Evolutionary conservation across 352 stramenopile genomes (phyloP).

Genomic region (Aphanomyces astaci): DNA sequence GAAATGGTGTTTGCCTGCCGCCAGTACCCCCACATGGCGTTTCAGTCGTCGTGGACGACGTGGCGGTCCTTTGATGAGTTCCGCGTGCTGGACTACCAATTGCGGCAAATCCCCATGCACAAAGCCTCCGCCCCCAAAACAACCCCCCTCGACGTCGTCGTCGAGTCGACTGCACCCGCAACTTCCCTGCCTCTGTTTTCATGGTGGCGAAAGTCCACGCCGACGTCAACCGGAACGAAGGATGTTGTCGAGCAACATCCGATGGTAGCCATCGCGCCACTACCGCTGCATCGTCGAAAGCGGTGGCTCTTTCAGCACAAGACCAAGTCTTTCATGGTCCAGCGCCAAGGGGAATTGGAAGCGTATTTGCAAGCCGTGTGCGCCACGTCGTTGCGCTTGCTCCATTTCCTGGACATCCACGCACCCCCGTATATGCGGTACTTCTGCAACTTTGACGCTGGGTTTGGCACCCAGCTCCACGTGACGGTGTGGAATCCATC

Average conservation of each 20-base stretch:
- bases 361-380: slow-evolving; percentile 45
- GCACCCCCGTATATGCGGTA: slow-evolving; percentile 63
- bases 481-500: slow-evolving; percentile 27
- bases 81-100: slow-evolving; percentile 55
- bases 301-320: slow-evolving; percentile 56
- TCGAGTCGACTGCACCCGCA: not conserved
- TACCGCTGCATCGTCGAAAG: slow-evolving; percentile 41
- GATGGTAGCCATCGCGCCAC: slow-evolving; percentile 49
- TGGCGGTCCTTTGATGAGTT: slow-evolving; percentile 73
- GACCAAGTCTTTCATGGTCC: slow-evolving; percentile 45
- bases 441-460: slow-evolving; percentile 78
- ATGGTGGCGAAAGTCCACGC: not conserved
- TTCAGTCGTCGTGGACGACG: slow-evolving; percentile 52
- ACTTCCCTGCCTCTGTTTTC: not conserved
- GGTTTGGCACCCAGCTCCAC: slow-evolving; percentile 34
- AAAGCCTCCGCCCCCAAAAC: too few relatives aligned
- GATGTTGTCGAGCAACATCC: slow-evolving; percentile 19
- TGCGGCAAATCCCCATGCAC: slow-evolving; percentile 40
- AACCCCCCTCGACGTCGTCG: too few relatives aligned
- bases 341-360: slow-evolving; percentile 57
- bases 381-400: slow-evolving; percentile 43
- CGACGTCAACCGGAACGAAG: not conserved
- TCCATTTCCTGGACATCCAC: slow-evolving; percentile 57
- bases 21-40: slow-evolving; percentile 39
- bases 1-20: slow-evolving; percentile 56